A percentile compares a stretch with the other conserved stretches of the same genome.
These are phyloP conservation scores for Aspergillus taichungensis DNA, from an alignment of 495 filamentous ascomycete genomes.

Conservation along the genomic window DNA sequence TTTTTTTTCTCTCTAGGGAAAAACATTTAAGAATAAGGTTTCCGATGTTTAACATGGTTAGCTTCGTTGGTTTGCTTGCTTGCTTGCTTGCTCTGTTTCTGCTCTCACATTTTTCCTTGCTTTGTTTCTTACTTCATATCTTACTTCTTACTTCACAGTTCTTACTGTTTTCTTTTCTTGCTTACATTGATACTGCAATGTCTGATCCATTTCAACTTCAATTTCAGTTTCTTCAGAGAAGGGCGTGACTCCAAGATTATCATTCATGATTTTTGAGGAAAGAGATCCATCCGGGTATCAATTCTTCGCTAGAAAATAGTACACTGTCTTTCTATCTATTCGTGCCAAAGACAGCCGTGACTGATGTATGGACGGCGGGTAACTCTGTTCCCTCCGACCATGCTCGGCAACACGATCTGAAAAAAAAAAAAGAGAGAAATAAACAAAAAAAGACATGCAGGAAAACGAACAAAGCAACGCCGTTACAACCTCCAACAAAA, in stretches of 20 bases:
- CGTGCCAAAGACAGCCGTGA: neutral
- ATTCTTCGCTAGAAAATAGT: constrained; percentile 13
- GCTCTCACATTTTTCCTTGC: neutral
- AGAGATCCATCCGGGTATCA: constrained; percentile 14
- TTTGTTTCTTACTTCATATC: neutral
- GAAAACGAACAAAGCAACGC: constrained; percentile 2
- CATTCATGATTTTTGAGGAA: neutral
- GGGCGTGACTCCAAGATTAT: too few species aligned
- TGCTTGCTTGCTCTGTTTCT: neutral
- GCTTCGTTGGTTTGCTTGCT: neutral
- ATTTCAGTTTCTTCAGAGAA: too few species aligned
- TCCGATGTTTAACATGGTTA: too few species aligned
- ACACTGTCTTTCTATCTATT: constrained; percentile 2
- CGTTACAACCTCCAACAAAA: constrained; percentile 2
- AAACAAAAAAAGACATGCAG: neutral
- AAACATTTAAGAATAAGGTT: too few species aligned
- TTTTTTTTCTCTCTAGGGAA: neutral
- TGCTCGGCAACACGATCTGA: neutral
- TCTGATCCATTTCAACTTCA: too few species aligned
- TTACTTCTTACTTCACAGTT: constrained; percentile 1
- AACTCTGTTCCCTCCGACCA: too few species aligned
- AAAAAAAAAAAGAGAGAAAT: neutral
- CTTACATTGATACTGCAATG: neutral
- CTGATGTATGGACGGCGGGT: too few species aligned
- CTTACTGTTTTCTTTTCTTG: constrained; percentile 5